Evolutionary conservation across 1,284 basidiomycete species (phyloP), one percentile per base, ranked within the genome.

Genomic region (Malassezia obtusa): DNA sequence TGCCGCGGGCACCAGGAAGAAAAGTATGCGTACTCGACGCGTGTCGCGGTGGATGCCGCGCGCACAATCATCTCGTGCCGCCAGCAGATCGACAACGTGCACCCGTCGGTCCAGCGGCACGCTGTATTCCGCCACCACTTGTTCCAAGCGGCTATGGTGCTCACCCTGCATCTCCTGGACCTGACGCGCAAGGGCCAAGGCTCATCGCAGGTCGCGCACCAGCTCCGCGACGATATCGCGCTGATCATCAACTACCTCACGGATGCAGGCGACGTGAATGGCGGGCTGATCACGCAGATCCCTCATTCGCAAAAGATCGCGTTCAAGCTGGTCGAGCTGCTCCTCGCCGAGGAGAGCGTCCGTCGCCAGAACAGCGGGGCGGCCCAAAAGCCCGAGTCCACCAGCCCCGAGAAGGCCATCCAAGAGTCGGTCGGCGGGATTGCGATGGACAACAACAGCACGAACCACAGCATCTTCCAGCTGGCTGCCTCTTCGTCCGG

Each of bases 101-200:
- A 56, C 38, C 49, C 53, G 4, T 22, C 53, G 21, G 53, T 56
- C 14, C 53, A 56, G 35, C 47, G 47, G 10, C 53, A 56, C 30
- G 25, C 45, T 3, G 32, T 89, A 76, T 80, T 89, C 25, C 76
- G 80, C 14, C 76, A 77, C 61, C 67, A 74, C 35, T 82, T 64
- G 83, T 86, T 90, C 51, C 82, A 81, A 60, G 78, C 73, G 3
- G 82, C 82, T 9, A 82, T 90, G 46, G 80, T 82, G 4, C 84
- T 91, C 63, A 83, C 90, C 58, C 85, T 89, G 84, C 86, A 86
- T 67, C 77, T 89, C 14, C 79, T 90, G 59, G 87, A 87, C 71
- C 78, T 91, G 36, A 83, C 84, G 11, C 85, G 88, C 68, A 86
- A 89, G 74, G 86, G 86, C 31, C 89, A 91, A 69, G 49, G 48